Percentiles rank a stretch among this genome's conserved stretches.
These are phyloP conservation scores for Persicaria tinctoria DNA, from an alignment of 148 eudicot species.

Conservation along the genomic window DNA sequence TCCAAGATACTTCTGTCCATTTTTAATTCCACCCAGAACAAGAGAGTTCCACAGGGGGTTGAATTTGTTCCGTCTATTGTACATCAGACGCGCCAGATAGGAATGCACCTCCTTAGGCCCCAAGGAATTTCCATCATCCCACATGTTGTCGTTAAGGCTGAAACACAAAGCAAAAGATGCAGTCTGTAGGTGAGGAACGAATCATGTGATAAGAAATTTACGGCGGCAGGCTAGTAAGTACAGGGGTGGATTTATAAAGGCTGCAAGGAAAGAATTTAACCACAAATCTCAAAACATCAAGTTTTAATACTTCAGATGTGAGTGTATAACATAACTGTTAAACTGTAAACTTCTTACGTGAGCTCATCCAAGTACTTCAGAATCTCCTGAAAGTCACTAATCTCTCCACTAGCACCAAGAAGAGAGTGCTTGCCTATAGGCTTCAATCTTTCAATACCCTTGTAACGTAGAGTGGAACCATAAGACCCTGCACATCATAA, in stretches of 20 bases:
- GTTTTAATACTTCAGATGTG: not conserved
- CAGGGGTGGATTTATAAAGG: not conserved
- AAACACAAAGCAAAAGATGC: not conserved
- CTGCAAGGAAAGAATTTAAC: conserved; percentile 1
- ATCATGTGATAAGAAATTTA: not conserved
- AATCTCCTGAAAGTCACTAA: no score
- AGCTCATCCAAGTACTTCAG: conserved; percentile 46
- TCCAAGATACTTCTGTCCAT: conserved; percentile 92
- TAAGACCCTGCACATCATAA: not conserved
- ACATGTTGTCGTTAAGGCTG: conserved; percentile 88
- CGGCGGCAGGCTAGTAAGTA: not conserved
- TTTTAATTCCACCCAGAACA: conserved; percentile 94
- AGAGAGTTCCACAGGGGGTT: conserved; percentile 93
- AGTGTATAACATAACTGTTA: not conserved
- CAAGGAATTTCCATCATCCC: conserved; percentile 96
- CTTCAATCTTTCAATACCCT: no score
- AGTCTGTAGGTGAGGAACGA: not conserved
- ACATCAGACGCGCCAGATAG: conserved; percentile 79
- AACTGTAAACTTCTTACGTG: conserved; percentile 37
- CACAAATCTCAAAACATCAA: not conserved
- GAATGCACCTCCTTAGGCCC: conserved; percentile 95
- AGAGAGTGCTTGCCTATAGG: no score
- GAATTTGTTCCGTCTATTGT: conserved; percentile 93
- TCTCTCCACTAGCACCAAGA: no score
- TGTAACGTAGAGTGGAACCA: no score